phyloP scores from a whole-genome alignment of 1,284 basidiomycete genomes.

The Coniferiporia sulphurascens region DNA sequence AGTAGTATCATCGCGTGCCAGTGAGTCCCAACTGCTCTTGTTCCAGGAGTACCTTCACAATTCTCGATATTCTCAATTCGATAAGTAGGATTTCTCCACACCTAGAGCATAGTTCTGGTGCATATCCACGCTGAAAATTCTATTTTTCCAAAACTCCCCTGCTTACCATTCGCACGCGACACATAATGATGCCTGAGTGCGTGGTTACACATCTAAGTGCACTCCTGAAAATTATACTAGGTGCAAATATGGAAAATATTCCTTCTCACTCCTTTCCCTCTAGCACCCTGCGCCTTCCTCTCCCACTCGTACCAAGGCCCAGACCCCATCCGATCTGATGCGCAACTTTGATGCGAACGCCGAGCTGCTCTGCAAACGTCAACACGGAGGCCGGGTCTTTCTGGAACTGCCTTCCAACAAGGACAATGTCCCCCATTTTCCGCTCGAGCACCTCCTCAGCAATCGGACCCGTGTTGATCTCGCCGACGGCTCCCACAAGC shows the following conservation, averaged over 20 bases:
- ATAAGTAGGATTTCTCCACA: too few species aligned
- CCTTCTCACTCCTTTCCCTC: not conserved
- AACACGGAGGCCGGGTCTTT: conserved; percentile 49
- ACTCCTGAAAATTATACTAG: not conserved
- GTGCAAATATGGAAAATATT: not conserved
- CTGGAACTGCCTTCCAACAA: conserved; percentile 54
- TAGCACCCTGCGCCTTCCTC: not conserved
- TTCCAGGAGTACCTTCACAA: too few species aligned
- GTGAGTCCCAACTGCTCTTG: too few species aligned
- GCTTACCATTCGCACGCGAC: too few species aligned
- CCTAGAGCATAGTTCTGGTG: too few species aligned
- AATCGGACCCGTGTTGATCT: conserved; percentile 41
- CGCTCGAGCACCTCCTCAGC: conserved; percentile 39
- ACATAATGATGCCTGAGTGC: too few species aligned
- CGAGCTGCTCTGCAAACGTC: conserved; percentile 25
- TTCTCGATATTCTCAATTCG: too few species aligned
- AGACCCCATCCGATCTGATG: conserved; percentile 25
- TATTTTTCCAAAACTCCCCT: too few species aligned
- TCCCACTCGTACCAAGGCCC: conserved; percentile 30
- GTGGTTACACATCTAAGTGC: too few species aligned
- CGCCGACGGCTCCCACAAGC: conserved; percentile 44
- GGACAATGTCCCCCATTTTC: conserved; percentile 35
- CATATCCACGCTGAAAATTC: too few species aligned
- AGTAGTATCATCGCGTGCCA: too few species aligned
- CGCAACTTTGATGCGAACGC: conserved; percentile 26